A percentile compares a stretch with the other conserved stretches of the same genome.
These are phyloP conservation scores for Penicillium sp. DNA, from an alignment of 2,329 filamentous ascomycete genomes.

Conservation along the genomic window DNA sequence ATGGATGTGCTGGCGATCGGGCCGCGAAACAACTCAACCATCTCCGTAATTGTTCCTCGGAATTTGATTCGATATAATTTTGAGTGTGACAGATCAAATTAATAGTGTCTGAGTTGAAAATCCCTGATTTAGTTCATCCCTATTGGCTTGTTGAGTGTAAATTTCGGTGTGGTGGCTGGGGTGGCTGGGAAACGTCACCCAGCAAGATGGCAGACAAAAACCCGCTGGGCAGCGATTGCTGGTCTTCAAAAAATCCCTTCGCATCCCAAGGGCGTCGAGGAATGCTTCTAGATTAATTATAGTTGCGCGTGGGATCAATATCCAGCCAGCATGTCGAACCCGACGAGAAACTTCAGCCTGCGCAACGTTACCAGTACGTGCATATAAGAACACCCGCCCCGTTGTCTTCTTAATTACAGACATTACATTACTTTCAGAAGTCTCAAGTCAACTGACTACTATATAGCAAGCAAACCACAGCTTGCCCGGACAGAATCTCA, in stretches of 20 bases:
- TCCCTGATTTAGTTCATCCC: slow-evolving; percentile 14
- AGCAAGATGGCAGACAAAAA: slow-evolving; percentile 22
- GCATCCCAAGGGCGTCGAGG: slow-evolving; percentile 12
- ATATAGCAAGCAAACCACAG: slow-evolving; percentile 45
- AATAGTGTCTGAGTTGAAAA: slow-evolving; percentile 13
- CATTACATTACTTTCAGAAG: not conserved
- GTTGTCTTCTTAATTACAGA: slow-evolving; percentile 2
- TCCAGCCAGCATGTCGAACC: slow-evolving; percentile 20
- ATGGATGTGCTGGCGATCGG: slow-evolving; percentile 3
- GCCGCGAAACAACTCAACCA: slow-evolving; percentile 10
- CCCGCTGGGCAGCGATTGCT: slow-evolving; percentile 13
- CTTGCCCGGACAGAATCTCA: slow-evolving; percentile 43
- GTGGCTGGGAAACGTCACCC: slow-evolving; percentile 23
- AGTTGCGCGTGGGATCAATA: slow-evolving; percentile 15
- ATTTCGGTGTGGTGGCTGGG: slow-evolving; percentile 22
- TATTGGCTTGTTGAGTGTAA: slow-evolving; percentile 17
- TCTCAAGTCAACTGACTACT: slow-evolving; percentile 11
- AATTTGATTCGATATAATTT: slow-evolving; percentile 7
- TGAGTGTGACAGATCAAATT: slow-evolving; percentile 9
- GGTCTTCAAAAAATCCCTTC: slow-evolving; percentile 10
- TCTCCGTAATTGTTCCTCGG: slow-evolving; percentile 4
- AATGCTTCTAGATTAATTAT: slow-evolving; percentile 24
- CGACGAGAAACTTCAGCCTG: slow-evolving; percentile 21
- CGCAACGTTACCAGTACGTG: slow-evolving; percentile 25
- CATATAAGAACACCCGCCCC: slow-evolving; percentile 7